Conservation (phyloP, 1,284 basidiomycete genomes). For the Cryptococcus maquisensis region DNA sequence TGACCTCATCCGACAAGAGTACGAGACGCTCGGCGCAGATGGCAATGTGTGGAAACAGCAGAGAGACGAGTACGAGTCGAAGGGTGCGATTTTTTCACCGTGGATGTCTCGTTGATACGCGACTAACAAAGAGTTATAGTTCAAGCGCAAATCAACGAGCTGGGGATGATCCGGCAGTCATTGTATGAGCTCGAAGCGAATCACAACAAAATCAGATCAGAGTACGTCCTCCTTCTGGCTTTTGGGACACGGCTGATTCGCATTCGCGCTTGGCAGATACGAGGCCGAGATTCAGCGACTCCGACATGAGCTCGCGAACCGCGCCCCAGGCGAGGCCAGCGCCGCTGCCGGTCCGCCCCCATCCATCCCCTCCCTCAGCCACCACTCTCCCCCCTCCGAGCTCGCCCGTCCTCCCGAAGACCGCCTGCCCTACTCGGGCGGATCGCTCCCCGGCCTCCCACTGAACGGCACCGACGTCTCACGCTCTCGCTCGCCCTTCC, state of each 20-base stretch:
- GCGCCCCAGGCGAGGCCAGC: constrained; percentile 34
- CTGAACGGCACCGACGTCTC: constrained; percentile 32
- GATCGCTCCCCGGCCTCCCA: constrained; percentile 25
- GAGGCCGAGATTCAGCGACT: constrained; percentile 68
- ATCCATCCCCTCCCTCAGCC: constrained; percentile 1
- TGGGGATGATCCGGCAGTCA: constrained; percentile 67
- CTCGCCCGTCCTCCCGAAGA: constrained; percentile 27
- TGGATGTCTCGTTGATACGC: background rate
- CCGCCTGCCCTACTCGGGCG: constrained; percentile 16
- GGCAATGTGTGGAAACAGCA: constrained; percentile 65
- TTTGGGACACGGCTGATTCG: background rate
- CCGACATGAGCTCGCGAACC: constrained; percentile 59
- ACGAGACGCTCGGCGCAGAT: constrained; percentile 72
- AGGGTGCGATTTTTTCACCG: constrained; percentile 57
- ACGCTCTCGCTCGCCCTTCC: constrained; percentile 32
- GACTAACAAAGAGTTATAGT: constrained; percentile 51
- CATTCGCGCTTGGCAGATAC: constrained; percentile 49
- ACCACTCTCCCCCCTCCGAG: constrained; percentile 37
- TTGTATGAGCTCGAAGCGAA: constrained; percentile 72
- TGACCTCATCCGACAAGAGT: constrained; percentile 79
- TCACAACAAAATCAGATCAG: constrained; percentile 65
- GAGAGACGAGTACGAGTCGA: constrained; percentile 83
- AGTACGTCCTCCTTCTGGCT: constrained; percentile 44
- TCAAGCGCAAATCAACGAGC: constrained; percentile 64
- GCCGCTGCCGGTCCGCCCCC: constrained; percentile 20